These are phyloP conservation scores for Chlorophyllum brunneum DNA, from an alignment of 768 basidiomycete species.

Conservation along the genomic window DNA sequence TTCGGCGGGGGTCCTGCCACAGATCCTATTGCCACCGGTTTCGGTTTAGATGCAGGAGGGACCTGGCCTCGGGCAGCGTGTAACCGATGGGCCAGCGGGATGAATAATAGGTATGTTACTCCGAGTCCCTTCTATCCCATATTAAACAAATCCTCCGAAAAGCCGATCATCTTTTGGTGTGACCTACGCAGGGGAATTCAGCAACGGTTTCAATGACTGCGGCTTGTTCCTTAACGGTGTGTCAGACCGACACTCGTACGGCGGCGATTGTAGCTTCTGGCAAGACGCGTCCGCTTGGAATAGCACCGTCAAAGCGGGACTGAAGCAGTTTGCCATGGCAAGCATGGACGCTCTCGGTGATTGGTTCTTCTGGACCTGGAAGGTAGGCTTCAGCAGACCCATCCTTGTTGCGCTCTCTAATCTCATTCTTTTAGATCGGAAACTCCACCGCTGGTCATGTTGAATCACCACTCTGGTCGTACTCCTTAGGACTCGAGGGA, in stretches of 20 bases:
- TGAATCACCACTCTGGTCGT: slow-evolving; percentile 48
- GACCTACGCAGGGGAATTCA: slow-evolving; percentile 76
- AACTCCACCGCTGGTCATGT: slow-evolving; percentile 32
- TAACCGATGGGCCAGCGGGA: slow-evolving; percentile 48
- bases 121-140: no score
- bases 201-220: slow-evolving; percentile 66
- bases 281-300: slow-evolving; percentile 58
- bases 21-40: slow-evolving; percentile 33
- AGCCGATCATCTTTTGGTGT: slow-evolving; percentile 59
- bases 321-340: slow-evolving; percentile 56
- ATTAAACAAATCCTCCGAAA: slow-evolving; percentile 11
- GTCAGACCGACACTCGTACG: slow-evolving; percentile 19
- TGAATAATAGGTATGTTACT: slow-evolving; percentile 45
- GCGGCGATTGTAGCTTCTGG: slow-evolving; percentile 32
- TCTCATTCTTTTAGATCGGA: slow-evolving; percentile 27
- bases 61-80: slow-evolving; percentile 52
- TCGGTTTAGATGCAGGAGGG: slow-evolving; percentile 36
- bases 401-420: not conserved
- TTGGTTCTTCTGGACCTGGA: slow-evolving; percentile 55
- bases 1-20: slow-evolving; percentile 40
- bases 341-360: slow-evolving; percentile 38
- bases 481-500: slow-evolving; percentile 35
- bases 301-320: slow-evolving; percentile 29
- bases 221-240: slow-evolving; percentile 33
- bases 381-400: slow-evolving; percentile 25